Percentiles rank a stretch among this genome's conserved stretches.
Evolutionary conservation across 148 eudicot genomes (phyloP).

Genomic region (Rhododendron simsii): DNA sequence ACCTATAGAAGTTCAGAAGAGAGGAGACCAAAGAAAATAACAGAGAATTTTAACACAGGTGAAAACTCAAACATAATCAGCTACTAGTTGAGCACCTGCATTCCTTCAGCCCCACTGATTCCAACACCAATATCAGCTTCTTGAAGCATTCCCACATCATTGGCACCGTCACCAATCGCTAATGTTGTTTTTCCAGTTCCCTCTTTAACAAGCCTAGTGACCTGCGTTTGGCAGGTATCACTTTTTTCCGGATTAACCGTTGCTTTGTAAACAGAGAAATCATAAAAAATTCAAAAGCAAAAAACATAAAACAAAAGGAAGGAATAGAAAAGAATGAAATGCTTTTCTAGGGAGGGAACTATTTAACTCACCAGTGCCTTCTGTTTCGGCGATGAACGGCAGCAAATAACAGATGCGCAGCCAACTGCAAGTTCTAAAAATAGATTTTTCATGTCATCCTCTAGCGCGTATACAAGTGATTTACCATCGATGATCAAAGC

Average conservation of each 20-base stretch:
- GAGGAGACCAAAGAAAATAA: neutral
- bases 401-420: conserved; percentile 94
- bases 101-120: conserved; percentile 92
- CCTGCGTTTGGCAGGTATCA: conserved; percentile 27
- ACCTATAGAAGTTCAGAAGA: neutral
- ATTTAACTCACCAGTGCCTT: conserved; percentile 69
- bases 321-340: neutral
- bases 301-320: neutral
- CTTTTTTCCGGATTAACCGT: conserved; percentile 1
- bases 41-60: neutral
- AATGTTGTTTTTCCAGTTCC: conserved; percentile 70
- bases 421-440: conserved; percentile 71
- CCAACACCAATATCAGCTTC: conserved; percentile 94
- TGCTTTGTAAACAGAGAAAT: neutral
- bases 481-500: conserved; percentile 94
- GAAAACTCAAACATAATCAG: conserved; percentile 2
- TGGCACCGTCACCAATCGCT: conserved; percentile 93
- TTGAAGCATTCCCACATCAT: conserved; percentile 97
- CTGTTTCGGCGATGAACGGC: conserved; percentile 96
- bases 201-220: conserved; percentile 69
- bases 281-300: neutral
- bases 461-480: conserved; percentile 77
- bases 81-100: conserved; percentile 54
- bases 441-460: conserved; percentile 50
- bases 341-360: neutral